phyloP scores from a whole-genome alignment of 129 eudicot species.

The Helichrysum umbraculigerum region DNA sequence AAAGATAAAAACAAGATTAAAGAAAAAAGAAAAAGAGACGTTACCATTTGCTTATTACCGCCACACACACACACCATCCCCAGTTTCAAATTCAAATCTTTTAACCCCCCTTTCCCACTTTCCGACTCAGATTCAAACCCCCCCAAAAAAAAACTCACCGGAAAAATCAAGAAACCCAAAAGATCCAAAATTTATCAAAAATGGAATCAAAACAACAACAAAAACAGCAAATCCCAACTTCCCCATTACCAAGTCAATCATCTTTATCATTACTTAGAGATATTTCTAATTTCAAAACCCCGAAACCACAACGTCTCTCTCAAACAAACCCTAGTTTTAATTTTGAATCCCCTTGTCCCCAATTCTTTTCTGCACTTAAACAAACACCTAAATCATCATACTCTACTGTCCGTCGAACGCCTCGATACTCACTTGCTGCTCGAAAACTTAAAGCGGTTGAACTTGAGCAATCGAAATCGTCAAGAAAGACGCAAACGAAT shows the following conservation, averaged over 20 bases:
- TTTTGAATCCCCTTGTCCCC: constrained; percentile 35
- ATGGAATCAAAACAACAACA: constrained; percentile 44
- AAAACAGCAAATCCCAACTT: constrained; percentile 35
- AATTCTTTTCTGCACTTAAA: constrained; percentile 65
- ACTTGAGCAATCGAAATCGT: constrained; percentile 73
- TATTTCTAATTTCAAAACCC: constrained; percentile 89
- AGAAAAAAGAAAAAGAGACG: background rate
- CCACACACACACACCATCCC: background rate
- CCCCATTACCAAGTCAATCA: constrained; percentile 52
- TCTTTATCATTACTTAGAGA: constrained; percentile 55
- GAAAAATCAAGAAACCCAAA: constrained; percentile 23
- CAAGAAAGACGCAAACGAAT: constrained; percentile 53
- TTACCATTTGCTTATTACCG: constrained; percentile 7
- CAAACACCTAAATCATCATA: constrained; percentile 59
- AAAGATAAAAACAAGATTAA: background rate
- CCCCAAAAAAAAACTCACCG: constrained; percentile 20
- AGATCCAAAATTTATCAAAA: background rate
- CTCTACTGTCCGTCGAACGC: constrained; percentile 32
- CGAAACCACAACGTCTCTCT: constrained; percentile 51
- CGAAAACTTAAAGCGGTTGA: constrained; percentile 60
- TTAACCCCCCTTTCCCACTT: constrained; percentile 7
- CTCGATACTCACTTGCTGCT: constrained; percentile 38
- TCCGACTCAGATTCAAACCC: constrained; percentile 11
- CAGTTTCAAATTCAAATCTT: constrained; percentile 44
- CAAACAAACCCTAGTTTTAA: constrained; percentile 26